Conservation (phyloP, 306 rosid species). For the Lagenaria siceraria region DNA sequence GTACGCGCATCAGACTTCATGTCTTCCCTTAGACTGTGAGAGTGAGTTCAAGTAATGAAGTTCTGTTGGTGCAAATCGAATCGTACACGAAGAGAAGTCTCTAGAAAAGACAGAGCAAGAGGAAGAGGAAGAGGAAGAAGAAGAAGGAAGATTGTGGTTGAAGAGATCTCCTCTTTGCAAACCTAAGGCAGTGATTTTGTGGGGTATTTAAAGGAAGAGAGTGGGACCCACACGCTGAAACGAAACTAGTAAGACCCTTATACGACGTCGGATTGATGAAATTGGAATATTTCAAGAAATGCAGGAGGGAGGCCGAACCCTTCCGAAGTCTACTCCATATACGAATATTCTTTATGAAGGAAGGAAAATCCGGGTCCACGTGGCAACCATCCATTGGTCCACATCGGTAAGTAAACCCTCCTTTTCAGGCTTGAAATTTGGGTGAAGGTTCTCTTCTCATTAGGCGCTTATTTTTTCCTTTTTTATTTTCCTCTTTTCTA, state of each 20-base stretch:
- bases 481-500: neutral
- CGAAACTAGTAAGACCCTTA: neutral
- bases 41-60: neutral
- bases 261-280: constrained; percentile 2
- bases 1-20: neutral
- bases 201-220: constrained; percentile 27
- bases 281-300: neutral
- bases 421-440: neutral
- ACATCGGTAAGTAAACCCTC: neutral
- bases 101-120: neutral
- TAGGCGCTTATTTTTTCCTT: neutral
- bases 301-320: neutral
- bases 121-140: neutral
- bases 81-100: neutral
- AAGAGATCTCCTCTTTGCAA: constrained; percentile 12
- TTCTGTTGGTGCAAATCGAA: neutral
- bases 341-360: neutral
- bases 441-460: neutral
- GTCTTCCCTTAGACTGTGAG: neutral
- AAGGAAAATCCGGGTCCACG: neutral
- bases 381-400: neutral
- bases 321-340: neutral
- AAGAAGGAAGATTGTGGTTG: neutral
- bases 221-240: constrained; percentile 27
- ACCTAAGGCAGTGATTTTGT: constrained; percentile 21